phyloP scores from a whole-genome alignment of 176 grass and related monocot species.

The Melocanna baccifera region DNA sequence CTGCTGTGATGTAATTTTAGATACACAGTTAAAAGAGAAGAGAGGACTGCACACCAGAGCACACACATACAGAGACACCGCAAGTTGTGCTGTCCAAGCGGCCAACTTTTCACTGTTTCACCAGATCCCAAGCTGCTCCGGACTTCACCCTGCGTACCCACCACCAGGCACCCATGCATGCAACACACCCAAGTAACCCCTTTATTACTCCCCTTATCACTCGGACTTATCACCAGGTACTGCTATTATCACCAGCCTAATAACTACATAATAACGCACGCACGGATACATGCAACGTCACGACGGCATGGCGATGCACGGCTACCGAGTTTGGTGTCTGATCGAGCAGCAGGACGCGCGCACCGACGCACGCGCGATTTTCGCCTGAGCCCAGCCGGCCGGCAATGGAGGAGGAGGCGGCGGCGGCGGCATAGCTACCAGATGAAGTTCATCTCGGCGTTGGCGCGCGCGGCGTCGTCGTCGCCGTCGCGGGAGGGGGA shows the following conservation, averaged over 20 bases:
- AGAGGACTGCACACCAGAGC: background rate
- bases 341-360: background rate
- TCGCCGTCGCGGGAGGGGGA: conserved; percentile 65
- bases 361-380: background rate
- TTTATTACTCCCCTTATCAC: background rate
- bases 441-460: conserved; percentile 69
- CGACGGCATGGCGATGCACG: background rate
- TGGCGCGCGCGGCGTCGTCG: conserved; percentile 44
- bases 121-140: conserved; percentile 20
- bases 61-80: background rate
- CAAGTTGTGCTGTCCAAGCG: background rate
- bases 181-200: background rate
- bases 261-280: background rate
- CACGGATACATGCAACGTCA: background rate
- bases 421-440: conserved; percentile 41
- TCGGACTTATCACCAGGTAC: background rate
- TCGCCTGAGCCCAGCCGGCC: background rate
- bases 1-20: no score
- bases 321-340: background rate
- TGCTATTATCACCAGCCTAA: background rate
- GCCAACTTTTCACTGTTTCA: conserved; percentile 15
- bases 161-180: background rate
- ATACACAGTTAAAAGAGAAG: no score
- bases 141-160: background rate
- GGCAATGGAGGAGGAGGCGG: background rate